Conservation (phyloP, 345 rosid genomes). For the Lepidium africanum region DNA sequence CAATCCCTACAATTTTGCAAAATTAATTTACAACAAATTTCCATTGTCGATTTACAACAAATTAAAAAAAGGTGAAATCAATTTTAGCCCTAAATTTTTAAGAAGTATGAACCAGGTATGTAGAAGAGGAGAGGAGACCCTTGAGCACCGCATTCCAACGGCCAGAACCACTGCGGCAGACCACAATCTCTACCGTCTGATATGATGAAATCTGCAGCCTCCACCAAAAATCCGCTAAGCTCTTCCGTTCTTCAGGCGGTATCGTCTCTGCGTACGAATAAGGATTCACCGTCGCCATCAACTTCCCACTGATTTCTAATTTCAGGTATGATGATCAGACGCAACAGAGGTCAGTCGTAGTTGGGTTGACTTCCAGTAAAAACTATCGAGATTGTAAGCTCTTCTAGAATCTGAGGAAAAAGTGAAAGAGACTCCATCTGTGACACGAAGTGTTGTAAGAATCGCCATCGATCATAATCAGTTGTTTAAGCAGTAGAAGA, state of each 20-base stretch:
- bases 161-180: conserved; percentile 70
- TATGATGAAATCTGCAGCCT: conserved; percentile 28
- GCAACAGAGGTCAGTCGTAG: neutral
- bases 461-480: conserved; percentile 1
- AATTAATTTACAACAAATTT: neutral
- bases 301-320: neutral
- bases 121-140: conserved; percentile 54
- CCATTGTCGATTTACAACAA: neutral
- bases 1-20: conserved; percentile 42
- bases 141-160: conserved; percentile 36
- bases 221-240: conserved; percentile 33
- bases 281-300: conserved; percentile 7
- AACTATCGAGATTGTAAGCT: neutral
- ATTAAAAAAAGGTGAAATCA: neutral
- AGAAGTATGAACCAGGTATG: conserved; percentile 29
- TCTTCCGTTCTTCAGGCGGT: conserved; percentile 28
- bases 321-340: neutral
- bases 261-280: conserved; percentile 12
- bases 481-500: too few relatives aligned
- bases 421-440: neutral
- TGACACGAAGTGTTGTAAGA: neutral
- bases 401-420: too few relatives aligned
- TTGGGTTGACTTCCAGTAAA: neutral
- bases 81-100: too few relatives aligned
- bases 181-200: conserved; percentile 43